Evolutionary conservation across 208 protist genomes (phyloP), one percentile per base, ranked within the genome.

Genomic region (Ichthyophonus hoferi): DNA sequence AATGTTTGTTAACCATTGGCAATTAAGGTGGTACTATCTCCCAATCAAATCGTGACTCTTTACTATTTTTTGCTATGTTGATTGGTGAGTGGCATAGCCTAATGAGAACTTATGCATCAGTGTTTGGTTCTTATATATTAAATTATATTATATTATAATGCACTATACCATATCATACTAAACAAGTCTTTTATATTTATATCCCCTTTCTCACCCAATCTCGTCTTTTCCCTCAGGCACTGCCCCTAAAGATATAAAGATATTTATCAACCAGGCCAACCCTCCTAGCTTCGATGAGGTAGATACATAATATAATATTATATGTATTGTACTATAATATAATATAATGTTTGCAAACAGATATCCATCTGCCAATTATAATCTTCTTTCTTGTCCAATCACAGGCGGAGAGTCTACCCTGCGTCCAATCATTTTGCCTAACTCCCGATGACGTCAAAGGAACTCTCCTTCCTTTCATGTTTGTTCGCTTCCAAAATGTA

Each of bases 401-500:
- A 67, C 50, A 67, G 24, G 87, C 79, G 1, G 90, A 92, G 17
- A 42, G 31, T 17, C 35, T 81, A 24, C 76, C 58, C 24, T 79
- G 90, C 43, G 77, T 85, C 0, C 91, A 93, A 40, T 58, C 89
- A 40, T 33, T 91, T 38, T 42, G 88, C 3, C 88, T 93, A 42
- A 85, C n/a, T 1, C 39, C 90, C 31, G 58, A 89, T 17, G 91
- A 91, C 38, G 50, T 90, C 50, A 86, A 76, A 38, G 89, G 79
- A 7, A 82, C 58, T 34, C 33, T 92, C 1, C n/a, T 93, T 17
- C 39, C 67, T 2, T 33, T 91, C 39, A 91, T 81, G 67, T 93
- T 92, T 79, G 91, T 93, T n/a, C 91, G 92, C 41, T 93, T 93
- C 89, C 91, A 93, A 50, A 92, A 91, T 58, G 90, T 93, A 24